Conservation (phyloP, 305 asterid genomes). For the Solanum chacoense region DNA sequence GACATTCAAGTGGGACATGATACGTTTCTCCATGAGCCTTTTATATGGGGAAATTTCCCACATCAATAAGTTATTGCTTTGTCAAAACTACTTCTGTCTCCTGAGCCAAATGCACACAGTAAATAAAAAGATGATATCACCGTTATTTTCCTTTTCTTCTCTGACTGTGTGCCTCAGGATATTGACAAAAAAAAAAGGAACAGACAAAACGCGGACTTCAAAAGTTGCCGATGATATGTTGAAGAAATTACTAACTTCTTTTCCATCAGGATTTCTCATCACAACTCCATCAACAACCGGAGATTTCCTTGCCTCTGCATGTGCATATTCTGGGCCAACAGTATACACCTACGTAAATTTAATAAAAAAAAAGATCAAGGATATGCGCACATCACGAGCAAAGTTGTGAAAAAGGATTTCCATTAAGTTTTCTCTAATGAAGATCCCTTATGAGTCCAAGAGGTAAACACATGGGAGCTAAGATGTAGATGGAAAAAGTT, state of each 20-base stretch:
- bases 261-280: constrained; percentile 83
- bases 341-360: constrained; percentile 48
- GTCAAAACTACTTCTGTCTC: neutral
- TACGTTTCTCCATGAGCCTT: neutral
- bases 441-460: neutral
- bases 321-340: constrained; percentile 87
- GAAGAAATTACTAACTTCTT: constrained; percentile 45
- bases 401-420: neutral
- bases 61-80: neutral
- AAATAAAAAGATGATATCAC: neutral
- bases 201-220: neutral
- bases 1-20: neutral
- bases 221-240: neutral
- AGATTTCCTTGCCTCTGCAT: constrained; percentile 86
- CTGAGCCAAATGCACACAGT: neutral
- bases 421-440: neutral
- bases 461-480: neutral
- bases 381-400: neutral
- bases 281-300: constrained; percentile 91
- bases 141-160: neutral
- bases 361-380: neutral
- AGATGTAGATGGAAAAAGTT: neutral
- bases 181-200: neutral
- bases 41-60: neutral
- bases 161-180: neutral